These are phyloP conservation scores for Castanea crenata DNA, from an alignment of 306 rosid species.

Conservation along the genomic window DNA sequence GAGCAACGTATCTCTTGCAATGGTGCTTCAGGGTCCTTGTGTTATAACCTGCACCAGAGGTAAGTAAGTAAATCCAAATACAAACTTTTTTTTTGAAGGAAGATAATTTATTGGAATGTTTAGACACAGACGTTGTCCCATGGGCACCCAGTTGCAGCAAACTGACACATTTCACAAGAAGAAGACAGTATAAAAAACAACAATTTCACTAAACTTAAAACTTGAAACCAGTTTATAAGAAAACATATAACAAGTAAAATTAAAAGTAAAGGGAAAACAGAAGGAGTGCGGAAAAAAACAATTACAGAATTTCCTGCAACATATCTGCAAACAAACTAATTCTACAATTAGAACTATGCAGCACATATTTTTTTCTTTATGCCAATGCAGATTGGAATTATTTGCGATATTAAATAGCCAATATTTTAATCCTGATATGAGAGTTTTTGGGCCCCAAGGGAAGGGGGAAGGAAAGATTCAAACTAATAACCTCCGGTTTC, in stretches of 20 bases:
- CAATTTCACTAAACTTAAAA: neutral
- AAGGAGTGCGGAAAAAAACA: neutral
- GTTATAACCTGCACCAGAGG: slow-evolving; percentile 49
- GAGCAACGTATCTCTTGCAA: slow-evolving; percentile 80
- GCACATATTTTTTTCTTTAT: neutral
- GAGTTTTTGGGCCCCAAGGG: no score
- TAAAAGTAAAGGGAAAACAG: neutral
- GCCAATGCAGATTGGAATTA: neutral
- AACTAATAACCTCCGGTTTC: no score
- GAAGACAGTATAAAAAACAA: neutral
- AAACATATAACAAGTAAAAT: neutral
- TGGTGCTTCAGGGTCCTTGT: slow-evolving; percentile 41
- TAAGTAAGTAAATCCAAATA: slow-evolving; percentile 16
- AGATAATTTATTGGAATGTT: neutral
- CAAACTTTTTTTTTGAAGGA: neutral
- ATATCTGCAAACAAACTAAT: neutral
- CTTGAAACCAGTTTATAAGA: neutral
- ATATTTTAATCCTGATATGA: neutral
- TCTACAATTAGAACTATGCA: neutral
- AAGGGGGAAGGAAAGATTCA: no score
- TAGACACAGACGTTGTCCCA: neutral
- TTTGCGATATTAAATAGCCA: neutral
- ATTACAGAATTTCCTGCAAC: neutral
- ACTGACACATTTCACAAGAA: neutral
- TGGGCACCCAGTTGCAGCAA: neutral